These are phyloP conservation scores for Candida koratica DNA, from an alignment of 805 yeast species.

Conservation along the genomic window DNA sequence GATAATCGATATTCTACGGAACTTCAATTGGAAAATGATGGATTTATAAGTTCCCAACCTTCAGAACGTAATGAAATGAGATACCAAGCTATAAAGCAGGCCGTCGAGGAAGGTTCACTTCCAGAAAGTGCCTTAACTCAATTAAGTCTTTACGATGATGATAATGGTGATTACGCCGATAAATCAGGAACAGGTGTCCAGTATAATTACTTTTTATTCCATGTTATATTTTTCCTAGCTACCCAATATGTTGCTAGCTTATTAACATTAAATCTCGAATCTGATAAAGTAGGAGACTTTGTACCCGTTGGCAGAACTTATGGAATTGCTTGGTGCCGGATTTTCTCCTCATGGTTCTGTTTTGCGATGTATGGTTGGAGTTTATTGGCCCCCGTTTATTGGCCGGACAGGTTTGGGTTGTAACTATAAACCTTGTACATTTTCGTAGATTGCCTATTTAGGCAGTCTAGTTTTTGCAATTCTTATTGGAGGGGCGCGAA, in stretches of 20 bases:
- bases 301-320: slow-evolving; percentile 97
- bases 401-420: slow-evolving; percentile 80
- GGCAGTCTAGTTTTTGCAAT: slow-evolving; percentile 1
- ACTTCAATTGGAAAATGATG: slow-evolving; percentile 37
- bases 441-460: slow-evolving; percentile 14
- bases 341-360: slow-evolving; percentile 89
- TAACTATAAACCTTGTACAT: slow-evolving; percentile 15
- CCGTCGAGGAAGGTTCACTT: slow-evolving; percentile 92
- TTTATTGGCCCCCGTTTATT: slow-evolving; percentile 78
- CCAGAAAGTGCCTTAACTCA: slow-evolving; percentile 90
- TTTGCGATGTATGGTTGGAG: slow-evolving; percentile 87
- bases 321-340: slow-evolving; percentile 92
- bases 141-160: slow-evolving; percentile 52
- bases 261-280: slow-evolving; percentile 85
- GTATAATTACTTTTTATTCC: slow-evolving; percentile 85
- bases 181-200: slow-evolving; percentile 62
- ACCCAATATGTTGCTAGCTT: slow-evolving; percentile 96
- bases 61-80: slow-evolving; percentile 66
- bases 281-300: slow-evolving; percentile 80
- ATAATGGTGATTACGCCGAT: slow-evolving; percentile 37
- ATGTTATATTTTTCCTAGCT: slow-evolving; percentile 86
- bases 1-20: slow-evolving; percentile 19
- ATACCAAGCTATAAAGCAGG: slow-evolving; percentile 82
- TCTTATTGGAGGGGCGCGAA: slow-evolving; percentile 6
- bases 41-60: slow-evolving; percentile 47